Evolutionary conservation across 805 yeast species (phyloP).

Genomic region (Limtongia smithiae): DNA sequence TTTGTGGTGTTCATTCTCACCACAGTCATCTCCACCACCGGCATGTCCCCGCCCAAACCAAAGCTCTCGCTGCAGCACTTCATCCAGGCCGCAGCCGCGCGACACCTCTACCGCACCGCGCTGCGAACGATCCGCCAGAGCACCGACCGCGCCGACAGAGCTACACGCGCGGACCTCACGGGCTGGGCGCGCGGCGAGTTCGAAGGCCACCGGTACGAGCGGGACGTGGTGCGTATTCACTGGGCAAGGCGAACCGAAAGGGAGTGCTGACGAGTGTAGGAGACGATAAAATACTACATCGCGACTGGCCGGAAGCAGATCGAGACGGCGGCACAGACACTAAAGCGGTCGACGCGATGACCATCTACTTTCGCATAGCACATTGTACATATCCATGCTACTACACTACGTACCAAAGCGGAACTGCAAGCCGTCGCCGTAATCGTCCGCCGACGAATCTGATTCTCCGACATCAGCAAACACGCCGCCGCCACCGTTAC

Average conservation of each 20-base stretch:
- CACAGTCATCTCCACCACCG: too few species aligned
- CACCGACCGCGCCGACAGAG: slow-evolving; percentile 1
- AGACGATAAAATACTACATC: slow-evolving; percentile 12
- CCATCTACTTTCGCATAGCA: too few species aligned
- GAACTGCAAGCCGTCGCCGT: slow-evolving; percentile 14
- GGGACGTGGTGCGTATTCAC: slow-evolving; percentile 13
- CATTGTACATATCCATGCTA: not conserved
- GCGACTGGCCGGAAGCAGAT: slow-evolving; percentile 15
- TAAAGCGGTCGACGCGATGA: slow-evolving; percentile 12
- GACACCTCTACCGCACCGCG: slow-evolving; percentile 13
- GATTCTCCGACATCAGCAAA: too few species aligned
- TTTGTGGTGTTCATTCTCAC: too few species aligned
- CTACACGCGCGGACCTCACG: slow-evolving; percentile 5
- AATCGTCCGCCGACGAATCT: too few species aligned
- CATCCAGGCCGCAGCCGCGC: slow-evolving; percentile 15
- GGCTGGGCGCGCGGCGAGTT: slow-evolving; percentile 17
- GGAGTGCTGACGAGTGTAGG: too few species aligned
- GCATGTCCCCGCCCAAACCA: too few species aligned
- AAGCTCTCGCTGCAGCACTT: slow-evolving; percentile 1
- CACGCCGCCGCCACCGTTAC: too few species aligned
- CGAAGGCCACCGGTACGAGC: slow-evolving; percentile 11
- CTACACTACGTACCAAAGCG: slow-evolving; percentile 4
- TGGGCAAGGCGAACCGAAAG: not conserved
- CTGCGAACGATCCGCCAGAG: slow-evolving; percentile 7
- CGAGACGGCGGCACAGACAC: slow-evolving; percentile 14